Evolutionary conservation across 2,329 filamentous ascomycete genomes (phyloP), one percentile per base, ranked within the genome.

Genomic region (Leptographium galeiforme): DNA sequence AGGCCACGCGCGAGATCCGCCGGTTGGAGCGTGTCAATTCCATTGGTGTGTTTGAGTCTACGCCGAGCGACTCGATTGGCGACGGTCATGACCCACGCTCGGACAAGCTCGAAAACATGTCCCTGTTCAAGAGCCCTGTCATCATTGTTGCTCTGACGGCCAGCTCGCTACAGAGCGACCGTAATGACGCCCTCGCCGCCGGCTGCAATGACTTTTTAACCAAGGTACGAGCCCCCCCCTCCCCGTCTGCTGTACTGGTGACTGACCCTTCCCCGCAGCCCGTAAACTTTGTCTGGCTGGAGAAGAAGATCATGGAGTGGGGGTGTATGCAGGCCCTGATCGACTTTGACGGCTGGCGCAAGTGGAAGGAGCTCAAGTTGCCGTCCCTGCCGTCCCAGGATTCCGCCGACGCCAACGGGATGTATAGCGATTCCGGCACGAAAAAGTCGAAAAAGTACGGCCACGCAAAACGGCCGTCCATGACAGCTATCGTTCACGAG

Each of bases 321-420:
- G 93, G 93, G 54, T 97, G 93, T 72, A 98, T 98, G 93, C 93
- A 97, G 72, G 93, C 93, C 11, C 77, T 98, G 30, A 97, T 98
- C 63, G 93, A 98, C 71, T 97, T 93, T 66, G 91, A 97, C 66
- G 93, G 93, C 57, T 98, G 93, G 93, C 81, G 90, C 53, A 89
- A 89, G 68, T 98, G 93, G 93, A 95, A 95, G 67, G 87, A 93
- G 63, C 91, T 87, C 63, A 55, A 58, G 52, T n/a, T 50, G 51
- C 49, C 55, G 36, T 40, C 45, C 33, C 8, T 34, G 46, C 38
- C 6, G 41, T 18, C 48, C 33, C 18, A 10, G 2, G 43, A 55
- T 2, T 33, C 19, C 2, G 19, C 38, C 8, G 46, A 51, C 8
- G 47, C 11, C 16, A 47, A 40, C 25, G 41, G 36, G 2, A 19